phyloP scores from a whole-genome alignment of 2,329 filamentous ascomycete species.

The Arthrinium puccinioides region DNA sequence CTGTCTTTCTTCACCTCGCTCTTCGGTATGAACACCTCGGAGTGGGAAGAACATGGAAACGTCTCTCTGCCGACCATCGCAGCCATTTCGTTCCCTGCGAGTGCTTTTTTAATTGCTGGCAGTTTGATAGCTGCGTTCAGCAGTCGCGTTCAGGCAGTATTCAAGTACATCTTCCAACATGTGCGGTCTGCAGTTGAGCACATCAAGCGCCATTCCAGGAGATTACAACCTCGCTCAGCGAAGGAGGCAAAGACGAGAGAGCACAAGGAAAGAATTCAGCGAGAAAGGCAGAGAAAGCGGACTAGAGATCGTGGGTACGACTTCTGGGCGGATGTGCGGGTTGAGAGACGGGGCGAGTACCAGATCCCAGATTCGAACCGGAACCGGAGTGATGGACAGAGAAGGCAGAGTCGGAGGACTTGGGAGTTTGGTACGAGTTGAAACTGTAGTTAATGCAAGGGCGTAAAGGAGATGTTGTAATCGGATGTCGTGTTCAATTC shows the following conservation, averaged over 20 bases:
- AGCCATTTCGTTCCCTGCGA: constrained; percentile 39
- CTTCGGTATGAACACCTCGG: constrained; percentile 57
- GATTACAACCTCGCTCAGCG: constrained; percentile 18
- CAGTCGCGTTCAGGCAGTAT: constrained; percentile 29
- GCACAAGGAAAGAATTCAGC: constrained; percentile 12
- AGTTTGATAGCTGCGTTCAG: constrained; percentile 52
- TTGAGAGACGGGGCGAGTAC: constrained; percentile 21
- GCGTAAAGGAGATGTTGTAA: no score
- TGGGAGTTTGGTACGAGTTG: no score
- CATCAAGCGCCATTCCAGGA: constrained; percentile 10
- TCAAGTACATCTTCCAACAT: constrained; percentile 17
- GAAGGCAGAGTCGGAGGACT: constrained; percentile 13
- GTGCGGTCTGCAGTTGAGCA: constrained; percentile 4
- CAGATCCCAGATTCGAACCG: constrained; percentile 30
- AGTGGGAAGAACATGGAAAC: constrained; percentile 42
- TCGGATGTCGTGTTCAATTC: no score
- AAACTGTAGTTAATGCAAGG: no score
- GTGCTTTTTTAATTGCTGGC: constrained; percentile 36
- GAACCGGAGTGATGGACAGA: constrained; percentile 9
- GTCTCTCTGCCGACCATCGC: constrained; percentile 37
- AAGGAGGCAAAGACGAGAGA: constrained; percentile 16
- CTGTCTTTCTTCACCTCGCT: constrained; percentile 58
- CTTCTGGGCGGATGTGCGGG: constrained; percentile 30
- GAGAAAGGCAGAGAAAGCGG: constrained; percentile 10
- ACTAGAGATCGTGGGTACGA: constrained; percentile 28